These are phyloP conservation scores for Boletus vermiculosoides DNA, from an alignment of 768 basidiomycete species.

Conservation along the genomic window DNA sequence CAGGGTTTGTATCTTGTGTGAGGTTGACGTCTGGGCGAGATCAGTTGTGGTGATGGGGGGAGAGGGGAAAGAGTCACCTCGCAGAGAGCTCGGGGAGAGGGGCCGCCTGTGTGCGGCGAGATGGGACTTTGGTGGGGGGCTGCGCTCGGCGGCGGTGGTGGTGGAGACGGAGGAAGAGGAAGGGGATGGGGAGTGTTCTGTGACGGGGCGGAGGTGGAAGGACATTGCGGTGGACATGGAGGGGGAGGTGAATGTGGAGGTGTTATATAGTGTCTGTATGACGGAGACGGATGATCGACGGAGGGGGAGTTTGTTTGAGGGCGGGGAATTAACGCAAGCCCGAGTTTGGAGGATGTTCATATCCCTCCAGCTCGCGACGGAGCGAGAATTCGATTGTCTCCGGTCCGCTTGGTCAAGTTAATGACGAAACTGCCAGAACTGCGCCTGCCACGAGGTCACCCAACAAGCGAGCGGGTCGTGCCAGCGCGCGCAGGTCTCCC, in stretches of 20 bases:
- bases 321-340: constrained; percentile 16
- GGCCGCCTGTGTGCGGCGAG: constrained; percentile 42
- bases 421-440: constrained; percentile 20
- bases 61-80: constrained; percentile 40
- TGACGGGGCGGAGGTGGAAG: constrained; percentile 60
- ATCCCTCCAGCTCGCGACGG: constrained; percentile 17
- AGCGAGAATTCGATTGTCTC: constrained; percentile 21
- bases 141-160: constrained; percentile 45
- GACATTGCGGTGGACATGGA: constrained; percentile 39
- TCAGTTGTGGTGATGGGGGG: constrained; percentile 14
- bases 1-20: constrained; percentile 47
- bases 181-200: constrained; percentile 47
- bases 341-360: constrained; percentile 5
- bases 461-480: constrained; percentile 21
- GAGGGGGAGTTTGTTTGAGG: too few species aligned
- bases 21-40: constrained; percentile 59
- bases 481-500: constrained; percentile 17
- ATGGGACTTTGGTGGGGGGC: constrained; percentile 32
- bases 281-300: constrained; percentile 30
- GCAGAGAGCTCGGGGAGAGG: constrained; percentile 59
- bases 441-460: constrained; percentile 26
- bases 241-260: constrained; percentile 29
- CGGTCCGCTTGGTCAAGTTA: constrained; percentile 17
- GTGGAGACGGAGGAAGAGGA: constrained; percentile 54
- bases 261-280: constrained; percentile 25